phyloP scores from a whole-genome alignment of 495 filamentous ascomycete species.

The Aspergillus diversus region DNA sequence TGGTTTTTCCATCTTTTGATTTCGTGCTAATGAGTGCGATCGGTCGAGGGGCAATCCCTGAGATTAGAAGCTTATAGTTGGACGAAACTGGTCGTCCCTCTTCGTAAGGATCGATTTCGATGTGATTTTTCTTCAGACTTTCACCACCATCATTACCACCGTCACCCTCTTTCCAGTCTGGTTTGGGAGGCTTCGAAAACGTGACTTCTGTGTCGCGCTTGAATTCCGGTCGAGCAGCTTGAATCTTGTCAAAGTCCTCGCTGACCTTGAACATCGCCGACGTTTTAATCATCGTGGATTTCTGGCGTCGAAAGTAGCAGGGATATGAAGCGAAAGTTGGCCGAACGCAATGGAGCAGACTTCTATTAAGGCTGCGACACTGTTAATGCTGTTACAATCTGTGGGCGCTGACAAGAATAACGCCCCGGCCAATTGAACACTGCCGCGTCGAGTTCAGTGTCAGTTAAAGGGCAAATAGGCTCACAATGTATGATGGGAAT shows the following conservation, averaged over 20 bases:
- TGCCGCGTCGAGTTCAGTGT: not conserved
- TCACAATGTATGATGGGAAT: not conserved
- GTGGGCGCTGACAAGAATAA: too few species aligned
- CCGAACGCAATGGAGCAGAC: not conserved
- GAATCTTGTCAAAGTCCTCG: slow-evolving; percentile 75
- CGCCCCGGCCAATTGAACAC: too few species aligned
- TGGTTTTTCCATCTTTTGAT: slow-evolving; percentile 58
- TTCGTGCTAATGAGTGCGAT: slow-evolving; percentile 67
- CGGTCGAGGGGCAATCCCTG: slow-evolving; percentile 81
- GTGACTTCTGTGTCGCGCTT: slow-evolving; percentile 50
- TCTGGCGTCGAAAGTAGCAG: not conserved
- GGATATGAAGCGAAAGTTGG: not conserved
- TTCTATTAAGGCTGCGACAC: not conserved
- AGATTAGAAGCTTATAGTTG: slow-evolving; percentile 95
- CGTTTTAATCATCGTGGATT: slow-evolving; percentile 25
- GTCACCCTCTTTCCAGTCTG: slow-evolving; percentile 76
- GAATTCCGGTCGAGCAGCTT: slow-evolving; percentile 75
- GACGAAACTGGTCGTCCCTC: slow-evolving; percentile 65
- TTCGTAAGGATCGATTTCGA: slow-evolving; percentile 82
- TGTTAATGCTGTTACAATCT: not conserved
- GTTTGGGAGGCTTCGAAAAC: slow-evolving; percentile 71
- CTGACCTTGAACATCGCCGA: slow-evolving; percentile 33
- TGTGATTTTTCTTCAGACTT: slow-evolving; percentile 61
- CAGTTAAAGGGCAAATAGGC: not conserved
- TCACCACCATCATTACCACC: slow-evolving; percentile 69